These are phyloP conservation scores for Ophiocordyceps camponoti-saundersi DNA, from an alignment of 2,329 filamentous ascomycete genomes.

Conservation along the genomic window DNA sequence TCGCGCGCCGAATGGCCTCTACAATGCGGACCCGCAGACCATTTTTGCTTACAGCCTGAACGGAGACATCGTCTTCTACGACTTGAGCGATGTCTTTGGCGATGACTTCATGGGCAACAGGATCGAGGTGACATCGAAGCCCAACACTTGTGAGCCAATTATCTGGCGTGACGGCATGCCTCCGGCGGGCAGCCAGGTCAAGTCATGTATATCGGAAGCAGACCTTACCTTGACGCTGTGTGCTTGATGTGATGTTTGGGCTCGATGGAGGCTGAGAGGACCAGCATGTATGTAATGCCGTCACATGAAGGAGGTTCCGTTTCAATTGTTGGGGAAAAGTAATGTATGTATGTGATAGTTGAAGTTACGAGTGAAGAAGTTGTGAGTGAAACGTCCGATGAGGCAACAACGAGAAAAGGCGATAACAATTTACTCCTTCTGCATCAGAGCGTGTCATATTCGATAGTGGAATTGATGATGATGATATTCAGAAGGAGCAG, in stretches of 20 bases:
- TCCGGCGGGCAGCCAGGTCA: constrained; percentile 19
- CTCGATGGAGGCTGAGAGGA: background rate
- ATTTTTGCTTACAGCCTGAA: constrained; percentile 22
- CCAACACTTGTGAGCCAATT: constrained; percentile 16
- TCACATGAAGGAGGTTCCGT: background rate
- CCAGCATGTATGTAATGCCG: background rate
- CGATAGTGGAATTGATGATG: background rate
- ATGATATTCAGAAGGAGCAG: constrained; percentile 3
- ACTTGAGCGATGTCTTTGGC: constrained; percentile 22
- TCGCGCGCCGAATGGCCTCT: constrained; percentile 16
- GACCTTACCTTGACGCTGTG: constrained; percentile 20
- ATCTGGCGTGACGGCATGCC: constrained; percentile 17
- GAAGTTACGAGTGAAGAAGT: no score
- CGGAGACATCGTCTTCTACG: constrained; percentile 18
- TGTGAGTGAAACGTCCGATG: no score
- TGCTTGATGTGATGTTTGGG: constrained; percentile 1
- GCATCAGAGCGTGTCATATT: no score
- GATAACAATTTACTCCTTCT: no score
- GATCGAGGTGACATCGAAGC: constrained; percentile 12
- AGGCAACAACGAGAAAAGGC: no score
- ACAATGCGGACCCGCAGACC: constrained; percentile 20
- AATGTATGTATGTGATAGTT: no score
- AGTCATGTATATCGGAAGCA: constrained; percentile 14
- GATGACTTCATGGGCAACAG: constrained; percentile 17
- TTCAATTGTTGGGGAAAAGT: no score